Percentiles rank a stretch among this genome's conserved stretches.
phyloP scores from a whole-genome alignment of 2,329 filamentous ascomycete genomes.

The Epichloe gansuensis region DNA sequence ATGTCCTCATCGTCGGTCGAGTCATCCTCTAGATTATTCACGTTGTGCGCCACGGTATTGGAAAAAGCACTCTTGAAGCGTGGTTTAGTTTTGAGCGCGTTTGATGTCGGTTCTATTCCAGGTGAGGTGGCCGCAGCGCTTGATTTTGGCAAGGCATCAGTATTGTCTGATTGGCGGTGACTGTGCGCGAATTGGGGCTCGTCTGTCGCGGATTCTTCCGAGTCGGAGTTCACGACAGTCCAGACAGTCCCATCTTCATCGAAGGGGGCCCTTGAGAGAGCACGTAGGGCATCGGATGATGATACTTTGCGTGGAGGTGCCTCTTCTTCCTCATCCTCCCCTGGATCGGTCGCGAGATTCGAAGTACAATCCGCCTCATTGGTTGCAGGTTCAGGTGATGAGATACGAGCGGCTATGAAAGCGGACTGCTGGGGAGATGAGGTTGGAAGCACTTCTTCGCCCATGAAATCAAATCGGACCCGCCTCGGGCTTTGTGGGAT shows the following conservation, averaged over 20 bases:
- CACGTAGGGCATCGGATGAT: constrained; percentile 41
- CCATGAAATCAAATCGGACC: constrained; percentile 50
- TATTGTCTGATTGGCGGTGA: no score
- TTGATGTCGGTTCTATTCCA: neutral
- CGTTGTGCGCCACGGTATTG: neutral
- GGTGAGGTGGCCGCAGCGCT: neutral
- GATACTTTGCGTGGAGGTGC: constrained; percentile 40
- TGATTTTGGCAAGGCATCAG: neutral
- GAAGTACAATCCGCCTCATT: constrained; percentile 18
- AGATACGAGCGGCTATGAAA: constrained; percentile 17
- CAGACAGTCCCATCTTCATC: constrained; percentile 36
- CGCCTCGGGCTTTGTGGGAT: constrained; percentile 43
- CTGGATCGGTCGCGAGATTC: constrained; percentile 25
- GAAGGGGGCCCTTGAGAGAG: constrained; percentile 37
- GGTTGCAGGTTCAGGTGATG: constrained; percentile 14
- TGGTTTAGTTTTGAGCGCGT: neutral
- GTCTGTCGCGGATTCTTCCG: constrained; percentile 14
- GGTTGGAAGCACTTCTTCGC: constrained; percentile 48
- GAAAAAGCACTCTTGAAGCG: neutral
- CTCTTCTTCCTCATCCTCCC: constrained; percentile 28
- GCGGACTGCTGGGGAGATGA: constrained; percentile 36
- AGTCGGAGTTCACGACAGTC: constrained; percentile 32
- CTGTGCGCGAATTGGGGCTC: neutral
- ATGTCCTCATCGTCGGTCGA: constrained; percentile 31
- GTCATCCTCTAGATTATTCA: constrained; percentile 15